Conservation (phyloP, 352 stramenopile species). For the Phytopythium ostracodes region DNA sequence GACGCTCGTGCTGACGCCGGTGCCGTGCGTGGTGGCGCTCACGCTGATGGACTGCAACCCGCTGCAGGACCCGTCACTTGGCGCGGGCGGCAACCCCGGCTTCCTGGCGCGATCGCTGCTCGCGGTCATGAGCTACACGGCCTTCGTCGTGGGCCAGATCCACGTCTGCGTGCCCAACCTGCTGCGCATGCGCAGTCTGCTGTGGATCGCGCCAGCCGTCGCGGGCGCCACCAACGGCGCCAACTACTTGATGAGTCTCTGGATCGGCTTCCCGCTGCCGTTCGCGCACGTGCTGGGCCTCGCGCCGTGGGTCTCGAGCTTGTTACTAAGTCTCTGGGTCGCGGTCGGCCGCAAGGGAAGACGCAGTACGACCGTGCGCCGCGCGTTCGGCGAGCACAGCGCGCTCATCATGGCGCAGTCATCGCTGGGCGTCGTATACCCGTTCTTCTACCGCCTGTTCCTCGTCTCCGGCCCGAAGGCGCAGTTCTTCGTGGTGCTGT, state of each 20-base stretch:
- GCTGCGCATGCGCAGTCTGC: not conserved
- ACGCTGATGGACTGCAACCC: slow-evolving; percentile 13
- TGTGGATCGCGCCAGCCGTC: slow-evolving; percentile 1
- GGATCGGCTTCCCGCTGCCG: slow-evolving; percentile 13
- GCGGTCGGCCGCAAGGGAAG: slow-evolving; percentile 12
- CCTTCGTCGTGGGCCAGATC: slow-evolving; percentile 4
- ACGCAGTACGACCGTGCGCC: slow-evolving; percentile 4
- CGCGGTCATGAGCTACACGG: slow-evolving; percentile 3
- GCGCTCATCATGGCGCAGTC: slow-evolving; percentile 16
- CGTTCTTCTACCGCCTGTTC: slow-evolving; percentile 19
- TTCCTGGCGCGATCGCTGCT: not conserved
- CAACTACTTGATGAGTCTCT: slow-evolving; percentile 6
- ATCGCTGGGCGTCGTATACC: slow-evolving; percentile 14
- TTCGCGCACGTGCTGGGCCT: slow-evolving; percentile 17
- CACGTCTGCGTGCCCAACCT: slow-evolving; percentile 1
- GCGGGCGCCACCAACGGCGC: not conserved
- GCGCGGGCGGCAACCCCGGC: slow-evolving; percentile 8
- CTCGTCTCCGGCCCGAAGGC: slow-evolving; percentile 10
- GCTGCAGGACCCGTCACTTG: slow-evolving; percentile 10
- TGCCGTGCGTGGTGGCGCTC: slow-evolving; percentile 15
- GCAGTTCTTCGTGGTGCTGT: slow-evolving; percentile 21
- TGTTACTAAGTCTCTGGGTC: slow-evolving; percentile 11
- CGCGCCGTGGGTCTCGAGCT: slow-evolving; percentile 13
- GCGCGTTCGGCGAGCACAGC: slow-evolving; percentile 11
- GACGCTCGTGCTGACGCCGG: slow-evolving; percentile 9